These are phyloP conservation scores for Durotheca rogersii DNA, from an alignment of 495 filamentous ascomycete species.

Conservation along the genomic window DNA sequence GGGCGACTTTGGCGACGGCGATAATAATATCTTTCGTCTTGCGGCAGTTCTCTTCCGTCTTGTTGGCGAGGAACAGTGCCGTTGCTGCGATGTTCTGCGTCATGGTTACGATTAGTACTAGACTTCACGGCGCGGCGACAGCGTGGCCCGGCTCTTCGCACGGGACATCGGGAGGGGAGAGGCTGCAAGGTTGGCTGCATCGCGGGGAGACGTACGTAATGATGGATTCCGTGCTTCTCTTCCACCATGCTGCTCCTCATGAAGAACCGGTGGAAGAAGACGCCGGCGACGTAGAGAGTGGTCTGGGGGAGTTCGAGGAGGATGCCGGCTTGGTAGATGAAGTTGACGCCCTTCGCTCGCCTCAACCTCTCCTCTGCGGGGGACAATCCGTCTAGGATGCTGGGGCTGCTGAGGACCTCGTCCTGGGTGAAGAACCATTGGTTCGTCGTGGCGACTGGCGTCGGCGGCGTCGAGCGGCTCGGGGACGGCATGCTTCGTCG, in stretches of 20 bases:
- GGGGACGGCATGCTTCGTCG: conserved; percentile 44
- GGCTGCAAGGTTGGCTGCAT: background rate
- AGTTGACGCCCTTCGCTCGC: conserved; percentile 89
- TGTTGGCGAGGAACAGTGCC: conserved; percentile 88
- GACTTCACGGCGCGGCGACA: too few relatives aligned
- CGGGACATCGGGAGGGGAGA: too few relatives aligned
- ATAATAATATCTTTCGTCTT: conserved; percentile 92
- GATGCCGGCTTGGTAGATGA: conserved; percentile 91
- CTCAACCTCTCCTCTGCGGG: conserved; percentile 71
- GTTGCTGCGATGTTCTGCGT: conserved; percentile 77
- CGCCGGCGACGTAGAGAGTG: conserved; percentile 85
- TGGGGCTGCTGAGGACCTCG: conserved; percentile 79
- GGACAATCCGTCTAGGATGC: conserved; percentile 76
- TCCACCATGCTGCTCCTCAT: conserved; percentile 81
- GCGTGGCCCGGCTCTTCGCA: too few relatives aligned
- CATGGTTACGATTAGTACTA: conserved; percentile 3
- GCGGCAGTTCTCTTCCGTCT: conserved; percentile 92
- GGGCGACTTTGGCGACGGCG: conserved; percentile 88
- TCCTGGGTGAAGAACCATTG: conserved; percentile 92
- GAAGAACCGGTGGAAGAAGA: conserved; percentile 92
- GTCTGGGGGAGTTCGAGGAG: conserved; percentile 89
- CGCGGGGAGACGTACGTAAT: conserved; percentile 62
- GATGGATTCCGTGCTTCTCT: conserved; percentile 70
- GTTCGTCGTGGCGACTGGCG: conserved; percentile 36
- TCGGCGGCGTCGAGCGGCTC: conserved; percentile 29